Conservation (phyloP, 1,139 yeast genomes). For the Scheffersomyces lignicola region DNA sequence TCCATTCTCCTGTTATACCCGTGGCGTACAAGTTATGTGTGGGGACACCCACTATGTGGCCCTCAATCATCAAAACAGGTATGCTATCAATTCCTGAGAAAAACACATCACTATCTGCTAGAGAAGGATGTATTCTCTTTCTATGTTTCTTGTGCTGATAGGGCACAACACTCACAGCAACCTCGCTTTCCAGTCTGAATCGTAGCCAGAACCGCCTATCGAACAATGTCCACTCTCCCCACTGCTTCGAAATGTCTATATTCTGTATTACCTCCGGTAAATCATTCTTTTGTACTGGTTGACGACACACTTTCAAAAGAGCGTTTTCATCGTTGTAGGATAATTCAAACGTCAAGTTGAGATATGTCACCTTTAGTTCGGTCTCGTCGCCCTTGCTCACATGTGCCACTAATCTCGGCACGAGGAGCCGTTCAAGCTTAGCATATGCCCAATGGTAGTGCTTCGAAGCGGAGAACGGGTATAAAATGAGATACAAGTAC, state of each 20-base stretch:
- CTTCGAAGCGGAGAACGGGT: slow-evolving; percentile 37
- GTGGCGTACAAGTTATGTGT: slow-evolving; percentile 15
- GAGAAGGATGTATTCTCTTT: slow-evolving; percentile 6
- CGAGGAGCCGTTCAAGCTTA: slow-evolving; percentile 34
- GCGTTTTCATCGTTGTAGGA: slow-evolving; percentile 9
- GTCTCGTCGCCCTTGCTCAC: slow-evolving; percentile 4
- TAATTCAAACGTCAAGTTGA: slow-evolving; percentile 25
- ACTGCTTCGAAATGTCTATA: slow-evolving; percentile 8
- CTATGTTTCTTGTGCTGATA: slow-evolving; percentile 19
- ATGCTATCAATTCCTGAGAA: slow-evolving; percentile 7
- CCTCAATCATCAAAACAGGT: slow-evolving; percentile 15
- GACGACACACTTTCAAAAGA: slow-evolving; percentile 18
- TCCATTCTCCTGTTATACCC: slow-evolving; percentile 19
- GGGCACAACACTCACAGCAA: slow-evolving; percentile 17
- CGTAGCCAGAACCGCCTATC: slow-evolving; percentile 41
- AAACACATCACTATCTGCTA: not conserved
- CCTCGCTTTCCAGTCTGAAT: slow-evolving; percentile 11
- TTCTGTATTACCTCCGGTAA: slow-evolving; percentile 7
- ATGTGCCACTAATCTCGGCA: slow-evolving; percentile 23
- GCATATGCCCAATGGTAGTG: slow-evolving; percentile 51
- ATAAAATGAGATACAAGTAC: slow-evolving; percentile 31
- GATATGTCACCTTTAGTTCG: slow-evolving; percentile 14
- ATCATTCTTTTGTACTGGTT: slow-evolving; percentile 25
- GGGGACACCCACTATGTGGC: slow-evolving; percentile 20
- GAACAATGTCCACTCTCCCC: slow-evolving; percentile 33